A percentile compares a stretch with the other conserved stretches of the same genome.
Evolutionary conservation across 768 basidiomycete species (phyloP).

Genomic region (Chlorophyllum brunneum): DNA sequence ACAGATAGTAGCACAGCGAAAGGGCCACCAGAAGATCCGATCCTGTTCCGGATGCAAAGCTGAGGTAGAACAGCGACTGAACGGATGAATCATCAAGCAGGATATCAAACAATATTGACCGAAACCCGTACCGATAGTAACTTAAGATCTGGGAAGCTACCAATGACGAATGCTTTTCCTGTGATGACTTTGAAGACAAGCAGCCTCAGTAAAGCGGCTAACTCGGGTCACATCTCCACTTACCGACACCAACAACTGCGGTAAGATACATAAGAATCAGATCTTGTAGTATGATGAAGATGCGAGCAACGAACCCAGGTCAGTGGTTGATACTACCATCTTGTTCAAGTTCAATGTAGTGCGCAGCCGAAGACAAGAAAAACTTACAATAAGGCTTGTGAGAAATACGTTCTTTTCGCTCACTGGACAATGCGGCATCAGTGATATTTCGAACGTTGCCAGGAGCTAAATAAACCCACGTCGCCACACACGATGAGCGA

Average conservation of each 20-base stretch:
- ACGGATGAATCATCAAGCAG: not conserved
- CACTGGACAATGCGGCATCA: slow-evolving; percentile 23
- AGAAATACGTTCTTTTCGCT: slow-evolving; percentile 41
- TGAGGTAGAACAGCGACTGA: slow-evolving; percentile 48
- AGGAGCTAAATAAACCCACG: slow-evolving; percentile 29
- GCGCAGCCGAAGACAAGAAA: not conserved
- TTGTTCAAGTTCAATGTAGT: slow-evolving; percentile 9
- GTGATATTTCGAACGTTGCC: not conserved
- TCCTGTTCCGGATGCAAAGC: slow-evolving; percentile 45
- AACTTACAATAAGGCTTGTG: slow-evolving; percentile 44
- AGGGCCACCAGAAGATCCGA: slow-evolving; percentile 50
- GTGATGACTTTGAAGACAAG: slow-evolving; percentile 3
- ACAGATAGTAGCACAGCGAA: slow-evolving; percentile 45
- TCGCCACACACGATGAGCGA: slow-evolving; percentile 45
- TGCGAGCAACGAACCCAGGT: slow-evolving; percentile 28
- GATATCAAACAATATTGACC: not conserved
- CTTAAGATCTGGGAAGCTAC: slow-evolving; percentile 32
- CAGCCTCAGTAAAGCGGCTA: not conserved
- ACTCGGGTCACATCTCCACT: not conserved
- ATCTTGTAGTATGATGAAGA: not conserved
- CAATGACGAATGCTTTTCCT: slow-evolving; percentile 15
- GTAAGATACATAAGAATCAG: not conserved
- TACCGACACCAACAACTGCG: slow-evolving; percentile 2
- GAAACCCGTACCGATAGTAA: slow-evolving; percentile 31
- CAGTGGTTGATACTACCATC: slow-evolving; percentile 36